Conservation (phyloP, 352 stramenopile species). For the Lagenidium giganteum region DNA sequence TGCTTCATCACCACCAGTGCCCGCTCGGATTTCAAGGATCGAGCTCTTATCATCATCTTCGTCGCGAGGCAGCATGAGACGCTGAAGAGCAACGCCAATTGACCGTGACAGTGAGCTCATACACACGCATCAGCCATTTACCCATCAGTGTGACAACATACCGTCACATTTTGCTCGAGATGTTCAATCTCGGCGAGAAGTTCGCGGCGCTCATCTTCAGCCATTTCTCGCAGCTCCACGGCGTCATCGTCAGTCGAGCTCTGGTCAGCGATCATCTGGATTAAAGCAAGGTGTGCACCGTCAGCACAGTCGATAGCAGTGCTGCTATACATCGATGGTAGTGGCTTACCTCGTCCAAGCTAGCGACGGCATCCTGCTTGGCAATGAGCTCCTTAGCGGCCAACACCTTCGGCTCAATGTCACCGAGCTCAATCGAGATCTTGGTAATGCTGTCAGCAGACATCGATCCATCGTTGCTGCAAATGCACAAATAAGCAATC, state of each 20-base stretch:
- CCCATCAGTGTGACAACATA: constrained; percentile 8
- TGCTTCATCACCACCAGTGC: constrained; percentile 95
- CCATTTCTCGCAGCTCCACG: constrained; percentile 66
- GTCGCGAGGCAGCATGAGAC: constrained; percentile 77
- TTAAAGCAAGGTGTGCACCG: background rate
- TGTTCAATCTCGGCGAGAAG: constrained; percentile 40
- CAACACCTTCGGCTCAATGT: constrained; percentile 69
- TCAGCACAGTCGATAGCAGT: constrained; percentile 19
- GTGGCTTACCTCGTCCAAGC: constrained; percentile 83
- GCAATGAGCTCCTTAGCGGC: constrained; percentile 78
- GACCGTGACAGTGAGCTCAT: background rate
- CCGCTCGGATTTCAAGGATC: constrained; percentile 96
- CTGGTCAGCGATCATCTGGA: constrained; percentile 62
- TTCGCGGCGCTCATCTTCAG: constrained; percentile 66
- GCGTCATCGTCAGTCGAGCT: constrained; percentile 42
- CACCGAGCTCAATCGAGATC: constrained; percentile 79
- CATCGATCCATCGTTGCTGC: constrained; percentile 72
- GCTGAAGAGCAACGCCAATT: constrained; percentile 15
- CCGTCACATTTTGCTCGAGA: constrained; percentile 59
- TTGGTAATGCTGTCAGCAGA: constrained; percentile 69
- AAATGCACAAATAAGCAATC: background rate
- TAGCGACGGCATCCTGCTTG: constrained; percentile 85
- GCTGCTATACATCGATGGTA: background rate
- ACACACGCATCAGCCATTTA: background rate
- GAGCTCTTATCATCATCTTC: constrained; percentile 94